These are phyloP conservation scores for Agaricus blazei DNA, from an alignment of 768 basidiomycete genomes.

Conservation along the genomic window DNA sequence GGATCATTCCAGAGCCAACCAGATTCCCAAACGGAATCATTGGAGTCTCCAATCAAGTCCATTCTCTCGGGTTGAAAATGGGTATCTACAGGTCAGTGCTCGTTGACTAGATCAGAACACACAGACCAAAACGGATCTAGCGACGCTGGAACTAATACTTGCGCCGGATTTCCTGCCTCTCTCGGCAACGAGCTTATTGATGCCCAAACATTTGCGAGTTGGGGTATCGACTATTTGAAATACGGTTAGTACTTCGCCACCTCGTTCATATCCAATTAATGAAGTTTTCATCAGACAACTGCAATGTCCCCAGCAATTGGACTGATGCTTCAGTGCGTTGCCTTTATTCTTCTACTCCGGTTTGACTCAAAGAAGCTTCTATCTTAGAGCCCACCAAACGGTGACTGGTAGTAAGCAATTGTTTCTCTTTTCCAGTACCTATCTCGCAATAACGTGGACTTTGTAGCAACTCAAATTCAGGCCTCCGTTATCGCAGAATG, in stretches of 20 bases:
- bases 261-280: background rate
- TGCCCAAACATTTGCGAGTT: slow-evolving; percentile 45
- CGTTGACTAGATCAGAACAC: background rate
- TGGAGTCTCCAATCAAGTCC: slow-evolving; percentile 37
- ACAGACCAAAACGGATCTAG: slow-evolving; percentile 19
- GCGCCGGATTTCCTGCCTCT: slow-evolving; percentile 53
- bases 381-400: slow-evolving; percentile 26
- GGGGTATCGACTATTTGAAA: slow-evolving; percentile 57
- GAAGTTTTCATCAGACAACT: slow-evolving; percentile 36
- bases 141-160: slow-evolving; percentile 49
- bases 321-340: slow-evolving; percentile 32
- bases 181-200: slow-evolving; percentile 44
- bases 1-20: slow-evolving; percentile 42
- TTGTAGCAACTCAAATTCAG: slow-evolving; percentile 50
- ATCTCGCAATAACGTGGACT: background rate
- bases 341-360: background rate
- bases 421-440: too few species aligned
- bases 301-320: slow-evolving; percentile 50
- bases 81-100: slow-evolving; percentile 43
- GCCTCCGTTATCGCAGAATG: slow-evolving; percentile 52
- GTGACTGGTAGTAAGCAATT: slow-evolving; percentile 45
- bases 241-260: slow-evolving; percentile 32
- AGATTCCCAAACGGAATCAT: slow-evolving; percentile 53
- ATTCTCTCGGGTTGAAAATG: slow-evolving; percentile 41
- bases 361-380: background rate